These are phyloP conservation scores for Serendipita sp. DNA, from an alignment of 768 basidiomycete genomes.

Conservation along the genomic window DNA sequence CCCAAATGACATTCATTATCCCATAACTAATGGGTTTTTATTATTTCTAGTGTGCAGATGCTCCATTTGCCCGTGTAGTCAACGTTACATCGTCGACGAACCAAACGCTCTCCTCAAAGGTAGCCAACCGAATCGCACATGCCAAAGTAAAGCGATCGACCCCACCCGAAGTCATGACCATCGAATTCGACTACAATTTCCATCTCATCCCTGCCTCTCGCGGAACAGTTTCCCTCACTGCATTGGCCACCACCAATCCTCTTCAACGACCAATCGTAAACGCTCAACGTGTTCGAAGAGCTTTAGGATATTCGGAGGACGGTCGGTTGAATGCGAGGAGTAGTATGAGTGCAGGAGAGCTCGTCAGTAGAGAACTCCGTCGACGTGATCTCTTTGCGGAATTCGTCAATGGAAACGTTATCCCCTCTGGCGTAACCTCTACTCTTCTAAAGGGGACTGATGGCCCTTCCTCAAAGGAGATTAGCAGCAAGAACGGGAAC, in stretches of 20 bases:
- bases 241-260: conserved; percentile 1
- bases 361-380: not conserved
- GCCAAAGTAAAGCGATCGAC: not conserved
- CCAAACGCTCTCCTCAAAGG: not conserved
- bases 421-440: not conserved
- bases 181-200: not conserved
- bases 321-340: not conserved
- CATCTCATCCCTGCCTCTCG: conserved; percentile 1
- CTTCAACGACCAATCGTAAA: not conserved
- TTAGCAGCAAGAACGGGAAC: not conserved
- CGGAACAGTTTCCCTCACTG: not conserved
- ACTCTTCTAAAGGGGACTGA: not conserved
- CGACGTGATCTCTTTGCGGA: not conserved
- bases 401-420: not conserved
- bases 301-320: not conserved
- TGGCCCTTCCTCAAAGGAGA: not conserved
- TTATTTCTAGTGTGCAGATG: not conserved
- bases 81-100: not conserved
- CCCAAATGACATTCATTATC: not conserved
- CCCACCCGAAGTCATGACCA: not conserved
- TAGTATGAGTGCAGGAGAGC: not conserved
- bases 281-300: not conserved
- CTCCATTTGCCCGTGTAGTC: conserved; percentile 2
- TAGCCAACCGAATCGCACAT: not conserved
- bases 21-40: not conserved